Evolutionary conservation across 176 grass and related monocot species (phyloP), one percentile per base, ranked within the genome.

Genomic region (Metroxylon sagu): DNA sequence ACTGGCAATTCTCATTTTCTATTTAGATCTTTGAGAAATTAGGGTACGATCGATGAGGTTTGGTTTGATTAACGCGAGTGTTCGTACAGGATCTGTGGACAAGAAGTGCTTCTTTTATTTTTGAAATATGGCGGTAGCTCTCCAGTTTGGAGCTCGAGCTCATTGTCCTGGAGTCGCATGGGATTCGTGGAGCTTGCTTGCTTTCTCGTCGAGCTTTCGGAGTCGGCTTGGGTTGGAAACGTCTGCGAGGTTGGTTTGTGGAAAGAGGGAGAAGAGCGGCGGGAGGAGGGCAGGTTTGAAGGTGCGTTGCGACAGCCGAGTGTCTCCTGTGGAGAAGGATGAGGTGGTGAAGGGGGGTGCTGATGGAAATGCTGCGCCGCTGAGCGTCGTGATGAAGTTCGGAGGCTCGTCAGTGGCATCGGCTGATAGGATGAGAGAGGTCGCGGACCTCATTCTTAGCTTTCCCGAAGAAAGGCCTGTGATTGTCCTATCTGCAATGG

Each of bases 351-450:
- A 70, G 54, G 50, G 75, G 30, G 64, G 54, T 49, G 80, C 51
- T 58, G 58, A 65, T 26, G 53, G 25, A 7, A 57, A 49, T 6
- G 3, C 58, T 16, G 69, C 29, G 31, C 68, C 80, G 55, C 81
- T 92, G 59, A 98, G 80, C 50, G 74, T 92, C 57, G 88, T 92
- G 18, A 92, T 98, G 93, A 98, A 98, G 77, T 98, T 92, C n/a
- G 88, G 88, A 2, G 93, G 93, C 4, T 98, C 93, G 15, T 98
- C 93, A 6, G 53, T 89, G 55, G 72, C 88, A 48, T 83, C 84
- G 17, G 64, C 79, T 5, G 82, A 79, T 35, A 85, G 85, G 72
- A 93, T 99, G 88, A 71, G 50, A 53, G 82, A 93, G 80, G 81
- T 93, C 64, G 88, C 82, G 16, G 69, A 23, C 39, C 84, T 98